Evolutionary conservation across 2,329 filamentous ascomycete species (phyloP), one percentile per base, ranked within the genome.

Genomic region (Lithohypha guttulata): DNA sequence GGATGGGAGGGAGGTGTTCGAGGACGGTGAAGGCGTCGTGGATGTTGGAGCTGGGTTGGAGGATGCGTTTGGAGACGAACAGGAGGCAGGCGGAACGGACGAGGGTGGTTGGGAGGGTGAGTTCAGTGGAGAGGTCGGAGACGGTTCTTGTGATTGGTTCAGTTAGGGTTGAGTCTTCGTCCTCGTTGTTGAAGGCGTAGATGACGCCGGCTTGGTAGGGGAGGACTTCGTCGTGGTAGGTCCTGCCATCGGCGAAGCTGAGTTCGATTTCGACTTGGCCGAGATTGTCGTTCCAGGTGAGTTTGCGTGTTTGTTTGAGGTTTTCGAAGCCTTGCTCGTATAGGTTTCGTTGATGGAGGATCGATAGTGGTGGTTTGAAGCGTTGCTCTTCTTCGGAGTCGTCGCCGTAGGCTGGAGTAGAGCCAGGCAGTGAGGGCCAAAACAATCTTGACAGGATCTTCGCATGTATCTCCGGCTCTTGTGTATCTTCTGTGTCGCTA

Each of bases 401-500:
- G 29, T 30, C 59, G 43, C 1, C 84, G 84, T 2, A 86, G 65
- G 15, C 63, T 57, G 55, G 86, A 78, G 73, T 29, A 17, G 19
- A 13, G 8, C 34, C 34, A 34, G 82, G 75, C 15, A 94, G 67
- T 7, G 78, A 73, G 0, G 91, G 91, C 91, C 91, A 98, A 66
- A 93, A 98, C 45, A 94, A 77, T 15, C 86, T 77, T 1, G 87
- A 95, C 4, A 96, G 68, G 36, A 96, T 89, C 56, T 91, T 87
- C 20, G 85, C 77, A 51, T 87, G 80, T 38, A 84, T 75, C 10
- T 18, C 23, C 14, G 34, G 34, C 21, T 37, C 34, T 9, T 70
- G 2, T 66, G 52, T 42, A 2, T 44, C 27, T 35, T 51, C 40
- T 40, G 18, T 20, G 66, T 52, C 42, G 2, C 42, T 25, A 34